Percentiles rank a stretch among this genome's conserved stretches.
These are phyloP conservation scores for Neobulgaria alba DNA, from an alignment of 2,329 filamentous ascomycete species.

Conservation along the genomic window DNA sequence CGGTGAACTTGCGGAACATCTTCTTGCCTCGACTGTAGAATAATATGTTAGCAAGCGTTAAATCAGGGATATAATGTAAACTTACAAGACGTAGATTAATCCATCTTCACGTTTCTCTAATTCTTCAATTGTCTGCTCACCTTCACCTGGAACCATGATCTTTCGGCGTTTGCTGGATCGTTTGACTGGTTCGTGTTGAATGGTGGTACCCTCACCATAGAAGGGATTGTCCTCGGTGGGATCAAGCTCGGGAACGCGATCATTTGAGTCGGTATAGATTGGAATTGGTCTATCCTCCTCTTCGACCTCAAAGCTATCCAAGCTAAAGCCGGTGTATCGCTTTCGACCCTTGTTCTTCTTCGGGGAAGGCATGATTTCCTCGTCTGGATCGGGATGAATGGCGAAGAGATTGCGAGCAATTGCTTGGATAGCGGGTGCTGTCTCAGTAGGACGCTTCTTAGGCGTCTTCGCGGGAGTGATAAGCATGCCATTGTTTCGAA, in stretches of 20 bases:
- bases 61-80: conserved; percentile 22
- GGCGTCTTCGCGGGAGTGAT: conserved; percentile 75
- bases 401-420: conserved; percentile 56
- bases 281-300: conserved; percentile 58
- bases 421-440: conserved; percentile 41
- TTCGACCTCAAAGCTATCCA: conserved; percentile 51
- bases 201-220: conserved; percentile 38
- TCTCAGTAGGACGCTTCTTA: conserved; percentile 43
- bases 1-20: conserved; percentile 54
- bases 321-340: conserved; percentile 45
- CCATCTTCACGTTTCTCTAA: conserved; percentile 66
- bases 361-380: conserved; percentile 50
- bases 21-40: conserved; percentile 64
- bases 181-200: conserved; percentile 35
- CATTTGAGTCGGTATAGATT: conserved; percentile 68
- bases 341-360: conserved; percentile 46
- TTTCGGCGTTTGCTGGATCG: conserved; percentile 47
- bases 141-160: conserved; percentile 45
- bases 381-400: conserved; percentile 33
- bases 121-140: conserved; percentile 33
- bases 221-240: conserved; percentile 65
- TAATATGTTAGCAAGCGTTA: conserved; percentile 15
- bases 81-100: conserved; percentile 70
- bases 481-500: conserved; percentile 45
- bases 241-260: conserved; percentile 63